Evolutionary conservation across 306 rosid genomes (phyloP).

Genomic region (Notholithocarpus densiflorus): DNA sequence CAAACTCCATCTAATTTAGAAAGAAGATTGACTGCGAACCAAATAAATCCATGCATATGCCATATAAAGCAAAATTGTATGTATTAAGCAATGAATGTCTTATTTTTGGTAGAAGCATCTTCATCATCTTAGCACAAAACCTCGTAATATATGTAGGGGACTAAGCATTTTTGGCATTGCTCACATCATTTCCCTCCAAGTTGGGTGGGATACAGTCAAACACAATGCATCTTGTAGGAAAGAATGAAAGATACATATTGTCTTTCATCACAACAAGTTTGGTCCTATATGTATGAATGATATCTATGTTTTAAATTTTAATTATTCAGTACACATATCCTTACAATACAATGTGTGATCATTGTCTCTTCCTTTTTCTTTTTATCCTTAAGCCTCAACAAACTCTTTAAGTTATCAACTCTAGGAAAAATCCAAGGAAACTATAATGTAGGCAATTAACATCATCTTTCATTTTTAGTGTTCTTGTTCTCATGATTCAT

Average conservation of each 20-base stretch:
- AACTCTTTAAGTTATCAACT: background rate
- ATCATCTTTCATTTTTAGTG: background rate
- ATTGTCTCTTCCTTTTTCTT: background rate
- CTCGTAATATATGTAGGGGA: background rate
- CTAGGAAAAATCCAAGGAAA: background rate
- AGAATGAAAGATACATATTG: background rate
- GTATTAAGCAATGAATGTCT: background rate
- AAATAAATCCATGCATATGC: background rate
- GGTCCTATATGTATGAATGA: background rate
- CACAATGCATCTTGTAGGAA: background rate
- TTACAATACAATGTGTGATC: background rate
- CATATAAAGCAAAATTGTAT: background rate
- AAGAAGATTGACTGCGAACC: background rate
- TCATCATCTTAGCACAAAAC: background rate
- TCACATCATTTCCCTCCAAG: constrained; percentile 8
- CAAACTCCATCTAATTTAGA: too few species aligned
- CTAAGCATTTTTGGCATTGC: background rate
- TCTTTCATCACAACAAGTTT: background rate
- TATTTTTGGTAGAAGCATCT: background rate
- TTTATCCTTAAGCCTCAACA: background rate
- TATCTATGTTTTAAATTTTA: too few species aligned
- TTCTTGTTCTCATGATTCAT: background rate
- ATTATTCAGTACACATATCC: too few species aligned
- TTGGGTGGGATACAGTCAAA: background rate
- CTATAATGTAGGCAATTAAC: background rate